Evolutionary conservation across 768 basidiomycete species (phyloP), one percentile per base, ranked within the genome.

Genomic region (Amanita rimosa): DNA sequence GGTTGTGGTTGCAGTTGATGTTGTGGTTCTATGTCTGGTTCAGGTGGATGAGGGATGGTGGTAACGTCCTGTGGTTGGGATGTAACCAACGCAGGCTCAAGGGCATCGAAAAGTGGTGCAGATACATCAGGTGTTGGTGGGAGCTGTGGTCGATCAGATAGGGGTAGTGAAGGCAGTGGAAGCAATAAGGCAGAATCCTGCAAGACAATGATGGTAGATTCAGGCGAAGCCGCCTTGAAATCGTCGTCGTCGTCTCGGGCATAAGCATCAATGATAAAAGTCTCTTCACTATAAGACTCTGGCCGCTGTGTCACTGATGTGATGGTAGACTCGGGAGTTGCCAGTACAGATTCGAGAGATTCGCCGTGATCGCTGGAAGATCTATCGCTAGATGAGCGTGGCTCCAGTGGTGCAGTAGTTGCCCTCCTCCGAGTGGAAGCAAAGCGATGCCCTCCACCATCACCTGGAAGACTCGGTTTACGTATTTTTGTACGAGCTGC

Each of bases 401-500:
- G 62, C 44, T 78, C 78, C 33, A 63, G 48, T 55, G 44, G 48
- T 58, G 58, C 24, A 59, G 58, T 52, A 51, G 56, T 11, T 57
- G 54, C 50, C 62, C 62, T 52, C 40, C 73, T 60, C 47, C 73
- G 65, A 13, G 69, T 66, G 21, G 77, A 64, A 31, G 75, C 74
- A 65, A 94, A 94, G 9, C 91, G 83, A 72, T 89, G 89, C 1
- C 87, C 87, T 29, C 77, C 81, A 9, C 85, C 86, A 63, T 87
- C 89, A 19, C 81, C 86, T 11, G 77, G 73, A 5, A 84, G 62
- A 4, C 79, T 76, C 11, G 82, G 72, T 67, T 98, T 99, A 31
- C 95, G 84, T 56, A 98, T 96, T 70, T 92, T 93, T 1, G 96
- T 99, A 11, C 95, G 81, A 3, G 92, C 92, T 8, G 92, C 79